These are phyloP conservation scores for Apiotrichum akiyoshidainum DNA, from an alignment of 1,284 basidiomycete species.

Conservation along the genomic window DNA sequence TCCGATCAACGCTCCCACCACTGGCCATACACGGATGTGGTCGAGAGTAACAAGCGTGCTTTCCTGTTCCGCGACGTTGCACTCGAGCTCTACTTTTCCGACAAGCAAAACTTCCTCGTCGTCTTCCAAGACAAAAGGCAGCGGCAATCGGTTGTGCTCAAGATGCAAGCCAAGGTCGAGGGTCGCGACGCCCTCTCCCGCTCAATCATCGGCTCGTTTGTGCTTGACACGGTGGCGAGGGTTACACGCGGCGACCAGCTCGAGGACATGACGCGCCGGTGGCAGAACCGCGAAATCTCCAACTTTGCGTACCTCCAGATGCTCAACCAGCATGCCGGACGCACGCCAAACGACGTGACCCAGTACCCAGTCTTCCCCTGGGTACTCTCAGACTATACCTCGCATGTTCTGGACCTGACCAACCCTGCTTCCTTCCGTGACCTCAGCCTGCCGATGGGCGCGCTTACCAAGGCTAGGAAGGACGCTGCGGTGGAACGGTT, in stretches of 20 bases:
- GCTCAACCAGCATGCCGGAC: conserved; percentile 80
- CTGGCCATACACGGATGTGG: conserved; percentile 76
- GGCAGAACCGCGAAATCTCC: conserved; percentile 83
- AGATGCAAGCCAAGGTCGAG: conserved; percentile 53
- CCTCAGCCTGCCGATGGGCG: conserved; percentile 86
- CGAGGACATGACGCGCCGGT: conserved; percentile 57
- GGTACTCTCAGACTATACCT: conserved; percentile 83
- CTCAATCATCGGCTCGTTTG: conserved; percentile 46
- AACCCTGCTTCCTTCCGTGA: conserved; percentile 64
- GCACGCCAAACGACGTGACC: conserved; percentile 88
- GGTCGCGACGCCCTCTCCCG: conserved; percentile 41
- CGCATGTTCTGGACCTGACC: conserved; percentile 67
- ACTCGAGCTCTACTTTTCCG: conserved; percentile 87
- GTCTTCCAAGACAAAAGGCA: conserved; percentile 70
- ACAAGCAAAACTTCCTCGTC: conserved; percentile 74
- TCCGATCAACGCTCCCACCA: conserved; percentile 67
- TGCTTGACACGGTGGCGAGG: conserved; percentile 49
- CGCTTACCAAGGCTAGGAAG: conserved; percentile 68
- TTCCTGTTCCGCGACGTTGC: conserved; percentile 88
- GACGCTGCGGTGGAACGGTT: conserved; percentile 75
- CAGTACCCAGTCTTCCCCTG: conserved; percentile 90
- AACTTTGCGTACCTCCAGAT: conserved; percentile 85
- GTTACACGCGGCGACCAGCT: conserved; percentile 48
- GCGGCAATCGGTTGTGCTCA: conserved; percentile 63
- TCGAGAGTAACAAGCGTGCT: conserved; percentile 72